Conservation (phyloP, 2,329 filamentous ascomycete species). For the Trichoderma gracile region DNA sequence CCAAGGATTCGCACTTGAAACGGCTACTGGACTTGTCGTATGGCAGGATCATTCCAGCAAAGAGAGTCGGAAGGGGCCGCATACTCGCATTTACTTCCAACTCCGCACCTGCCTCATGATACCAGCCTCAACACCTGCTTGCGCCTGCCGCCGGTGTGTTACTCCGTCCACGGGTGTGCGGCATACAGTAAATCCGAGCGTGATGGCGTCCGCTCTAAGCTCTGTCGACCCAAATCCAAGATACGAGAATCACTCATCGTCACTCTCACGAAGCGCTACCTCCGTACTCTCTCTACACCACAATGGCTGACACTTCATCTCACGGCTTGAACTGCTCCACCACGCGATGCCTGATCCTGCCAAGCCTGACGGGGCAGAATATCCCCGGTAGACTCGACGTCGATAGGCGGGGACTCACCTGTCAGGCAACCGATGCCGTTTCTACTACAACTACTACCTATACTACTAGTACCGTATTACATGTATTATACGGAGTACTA, state of each 20-base stretch:
- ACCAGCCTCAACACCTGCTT: neutral
- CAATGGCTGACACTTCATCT: conserved; percentile 17
- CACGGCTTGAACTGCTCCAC: conserved; percentile 5
- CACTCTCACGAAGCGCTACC: neutral
- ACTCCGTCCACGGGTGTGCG: conserved; percentile 3
- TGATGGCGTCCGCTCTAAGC: neutral
- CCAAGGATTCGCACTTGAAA: too few species aligned
- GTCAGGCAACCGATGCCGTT: neutral
- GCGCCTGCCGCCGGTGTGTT: neutral
- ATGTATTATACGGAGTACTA: neutral
- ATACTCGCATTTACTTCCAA: too few species aligned
- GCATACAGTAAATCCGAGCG: conserved; percentile 11
- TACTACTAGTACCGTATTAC: too few species aligned
- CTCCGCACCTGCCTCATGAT: too few species aligned
- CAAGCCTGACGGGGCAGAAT: conserved; percentile 7
- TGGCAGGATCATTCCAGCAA: too few species aligned
- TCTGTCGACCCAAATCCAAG: conserved; percentile 7
- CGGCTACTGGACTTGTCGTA: too few species aligned
- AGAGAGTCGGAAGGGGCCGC: too few species aligned
- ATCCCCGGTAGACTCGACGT: neutral
- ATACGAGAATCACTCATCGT: conserved; percentile 1
- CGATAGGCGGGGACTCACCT: neutral
- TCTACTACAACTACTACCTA: too few species aligned
- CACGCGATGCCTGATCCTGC: conserved; percentile 13
- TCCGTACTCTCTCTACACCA: neutral